Percentiles rank a stretch among this genome's conserved stretches.
Conservation (phyloP, 148 eudicot genomes). For the Diospyros lotus region DNA sequence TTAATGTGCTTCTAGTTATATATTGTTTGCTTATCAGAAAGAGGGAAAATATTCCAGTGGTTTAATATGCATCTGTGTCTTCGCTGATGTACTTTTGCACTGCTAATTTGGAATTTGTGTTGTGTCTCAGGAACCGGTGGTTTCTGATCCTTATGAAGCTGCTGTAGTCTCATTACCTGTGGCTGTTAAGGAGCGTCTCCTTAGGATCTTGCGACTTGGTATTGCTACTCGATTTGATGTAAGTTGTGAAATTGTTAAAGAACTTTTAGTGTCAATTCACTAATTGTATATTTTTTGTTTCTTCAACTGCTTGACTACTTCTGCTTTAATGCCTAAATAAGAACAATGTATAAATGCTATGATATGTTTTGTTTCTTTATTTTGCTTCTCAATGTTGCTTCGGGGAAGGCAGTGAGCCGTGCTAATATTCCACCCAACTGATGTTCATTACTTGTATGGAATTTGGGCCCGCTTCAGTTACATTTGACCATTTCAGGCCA, state of each 20-base stretch:
- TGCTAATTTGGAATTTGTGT: constrained; percentile 4
- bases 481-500: not conserved
- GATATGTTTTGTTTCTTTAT: no score
- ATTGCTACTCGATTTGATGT: constrained; percentile 76
- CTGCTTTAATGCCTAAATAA: no score
- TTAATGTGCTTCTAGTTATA: no score
- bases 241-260: constrained; percentile 20
- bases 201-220: constrained; percentile 66
- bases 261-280: no score
- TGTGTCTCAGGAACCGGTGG: constrained; percentile 34
- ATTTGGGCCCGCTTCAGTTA: not conserved
- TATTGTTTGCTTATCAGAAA: no score
- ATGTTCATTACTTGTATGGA: no score
- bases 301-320: no score
- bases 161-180: constrained; percentile 51
- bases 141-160: constrained; percentile 65
- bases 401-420: no score
- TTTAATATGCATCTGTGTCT: constrained; percentile 2
- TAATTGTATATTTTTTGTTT: no score
- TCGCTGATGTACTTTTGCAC: not conserved
- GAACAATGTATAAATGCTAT: no score
- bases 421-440: no score
- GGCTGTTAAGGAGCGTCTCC: constrained; percentile 61
- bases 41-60: not conserved
- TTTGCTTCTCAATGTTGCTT: no score